These are phyloP conservation scores for Sclerotinia spermophila DNA, from an alignment of 2,329 filamentous ascomycete species.

Conservation along the genomic window DNA sequence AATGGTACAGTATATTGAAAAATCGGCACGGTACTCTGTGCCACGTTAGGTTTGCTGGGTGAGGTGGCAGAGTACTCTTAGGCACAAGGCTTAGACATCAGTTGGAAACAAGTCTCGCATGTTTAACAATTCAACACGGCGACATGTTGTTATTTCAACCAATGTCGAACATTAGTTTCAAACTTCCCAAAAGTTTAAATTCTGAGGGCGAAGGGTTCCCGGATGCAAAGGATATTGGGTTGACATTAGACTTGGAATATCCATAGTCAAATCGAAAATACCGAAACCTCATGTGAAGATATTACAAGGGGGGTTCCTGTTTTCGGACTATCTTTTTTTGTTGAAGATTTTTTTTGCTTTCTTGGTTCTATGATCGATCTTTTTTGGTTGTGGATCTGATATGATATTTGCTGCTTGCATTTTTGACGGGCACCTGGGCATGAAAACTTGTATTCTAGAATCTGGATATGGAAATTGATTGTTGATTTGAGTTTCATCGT, in stretches of 20 bases:
- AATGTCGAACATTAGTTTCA: neutral
- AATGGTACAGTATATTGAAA: neutral
- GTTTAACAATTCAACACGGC: neutral
- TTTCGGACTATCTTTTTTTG: neutral
- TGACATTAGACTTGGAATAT: neutral
- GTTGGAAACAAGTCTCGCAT: neutral
- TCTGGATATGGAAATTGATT: slow-evolving; percentile 7
- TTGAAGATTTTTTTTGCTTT: neutral
- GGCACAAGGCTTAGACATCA: neutral
- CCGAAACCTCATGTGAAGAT: neutral
- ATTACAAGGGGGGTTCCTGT: neutral
- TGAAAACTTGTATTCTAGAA: slow-evolving; percentile 7
- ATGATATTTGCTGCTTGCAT: neutral
- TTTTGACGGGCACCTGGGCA: neutral
- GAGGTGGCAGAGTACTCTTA: neutral
- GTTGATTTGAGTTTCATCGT: neutral
- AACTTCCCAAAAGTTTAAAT: neutral
- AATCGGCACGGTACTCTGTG: neutral
- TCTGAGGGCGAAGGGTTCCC: neutral
- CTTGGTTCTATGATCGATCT: neutral
- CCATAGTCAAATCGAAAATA: neutral
- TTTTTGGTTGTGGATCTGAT: neutral
- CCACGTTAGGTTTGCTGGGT: neutral
- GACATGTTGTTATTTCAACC: neutral
- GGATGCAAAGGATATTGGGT: neutral